Base-by-base conservation (phyloP, 1,284 basidiomycete species). In the Tilletiaria anomala region DNA sequence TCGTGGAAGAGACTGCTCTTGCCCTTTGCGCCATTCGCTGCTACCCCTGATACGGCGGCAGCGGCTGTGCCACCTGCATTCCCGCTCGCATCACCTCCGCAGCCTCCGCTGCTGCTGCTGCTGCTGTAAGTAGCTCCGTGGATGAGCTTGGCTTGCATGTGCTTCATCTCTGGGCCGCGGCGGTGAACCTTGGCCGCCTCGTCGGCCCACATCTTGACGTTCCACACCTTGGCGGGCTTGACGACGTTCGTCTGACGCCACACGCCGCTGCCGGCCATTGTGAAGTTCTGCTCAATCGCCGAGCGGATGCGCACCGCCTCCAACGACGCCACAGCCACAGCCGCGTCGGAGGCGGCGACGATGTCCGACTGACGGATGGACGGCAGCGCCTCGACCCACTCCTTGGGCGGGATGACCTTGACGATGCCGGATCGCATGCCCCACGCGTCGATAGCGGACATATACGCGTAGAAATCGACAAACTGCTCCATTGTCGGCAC, bases 361-460 rank as follows among this genome's bases (percentile, higher is more conserved):
- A 23, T n/a, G 11, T 18, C 24, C n/a, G n/a, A 11, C 3, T 50
- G 48, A 23, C 44, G 45, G 6, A 64, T 47, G 11, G 44, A 42
- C 8, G 63, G 63, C 15, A 64, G 42, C 6, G 52, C 42, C n/a
- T 53, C 59, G 16, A 35, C 40, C 63, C 63, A 66, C 40, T 57
- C 59, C 16, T 48, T 42, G 10, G 63, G 63, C 3, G 63, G 59
- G 6, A 65, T 45, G 17, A 66, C 44, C 34, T 66, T 66, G 47
- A 66, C 56, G 35, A 65, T 65, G 22, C 63, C 63, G 22, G 44
- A 50, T 18, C 51, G 47, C 63, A 66, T 66, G 24, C 63, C 63
- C 59, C 60, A 66, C 6, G 36, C 40, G 45, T 66, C 60, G 43
- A 66, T 56, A 24, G 53, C 54, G 23, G 57, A 46, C 42, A 59